A percentile compares a stretch with the other conserved stretches of the same genome.
Evolutionary conservation across 805 yeast genomes (phyloP).

Genomic region (Saturnispora halmiae): DNA sequence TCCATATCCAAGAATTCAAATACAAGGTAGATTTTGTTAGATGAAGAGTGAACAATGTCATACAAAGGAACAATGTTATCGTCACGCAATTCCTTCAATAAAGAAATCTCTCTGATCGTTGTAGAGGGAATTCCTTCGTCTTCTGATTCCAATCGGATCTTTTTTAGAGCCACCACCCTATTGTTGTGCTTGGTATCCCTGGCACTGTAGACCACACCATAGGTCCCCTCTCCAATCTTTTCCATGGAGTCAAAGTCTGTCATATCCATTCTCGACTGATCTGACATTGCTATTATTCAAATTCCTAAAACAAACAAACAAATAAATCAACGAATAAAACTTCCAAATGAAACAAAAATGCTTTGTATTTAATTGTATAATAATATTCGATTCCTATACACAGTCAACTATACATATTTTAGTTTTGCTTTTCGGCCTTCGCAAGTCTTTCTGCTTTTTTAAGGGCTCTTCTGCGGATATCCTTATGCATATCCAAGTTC

Average conservation of each 20-base stretch:
- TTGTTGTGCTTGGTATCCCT: constrained; percentile 81
- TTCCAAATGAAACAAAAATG: no score
- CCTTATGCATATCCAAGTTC: constrained; percentile 69
- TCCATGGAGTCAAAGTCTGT: constrained; percentile 90
- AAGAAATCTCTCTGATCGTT: constrained; percentile 91
- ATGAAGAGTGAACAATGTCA: constrained; percentile 92
- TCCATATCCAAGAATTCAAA: constrained; percentile 92
- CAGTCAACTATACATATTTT: no score
- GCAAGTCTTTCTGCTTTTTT: constrained; percentile 51
- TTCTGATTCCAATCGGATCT: constrained; percentile 90
- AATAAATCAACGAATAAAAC: no score
- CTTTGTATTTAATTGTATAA: no score
- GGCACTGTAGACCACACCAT: constrained; percentile 97
- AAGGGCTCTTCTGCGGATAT: constrained; percentile 75
- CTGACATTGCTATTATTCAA: constrained; percentile 1
- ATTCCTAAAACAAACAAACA: constrained; percentile 1
- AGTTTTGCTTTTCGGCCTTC: constrained; percentile 11
- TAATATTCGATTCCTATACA: no score
- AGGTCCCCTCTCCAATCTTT: constrained; percentile 96
- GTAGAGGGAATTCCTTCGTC: constrained; percentile 99
- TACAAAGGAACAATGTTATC: constrained; percentile 85
- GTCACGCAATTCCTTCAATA: constrained; percentile 87
- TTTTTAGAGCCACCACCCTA: constrained; percentile 91
- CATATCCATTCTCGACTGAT: constrained; percentile 52
- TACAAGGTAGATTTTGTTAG: constrained; percentile 84